Base-by-base conservation (phyloP, 805 yeast species). In the Pichia occidentalis region DNA sequence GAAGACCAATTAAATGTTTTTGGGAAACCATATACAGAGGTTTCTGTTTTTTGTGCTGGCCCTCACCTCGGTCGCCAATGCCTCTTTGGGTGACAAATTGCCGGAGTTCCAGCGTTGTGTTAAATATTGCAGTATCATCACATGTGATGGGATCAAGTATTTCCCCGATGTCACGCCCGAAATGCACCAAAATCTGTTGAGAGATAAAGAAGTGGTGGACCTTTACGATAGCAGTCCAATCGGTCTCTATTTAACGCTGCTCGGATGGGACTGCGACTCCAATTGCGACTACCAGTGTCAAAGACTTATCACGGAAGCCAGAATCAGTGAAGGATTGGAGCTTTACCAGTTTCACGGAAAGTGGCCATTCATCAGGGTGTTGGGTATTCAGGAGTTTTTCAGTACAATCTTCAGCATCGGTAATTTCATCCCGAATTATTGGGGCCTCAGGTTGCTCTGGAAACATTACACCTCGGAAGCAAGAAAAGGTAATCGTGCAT, bases 231-330 rank as follows among this genome's bases (percentile, higher is more conserved):
- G 45, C 13, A 36, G 55, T 43, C 71, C 75, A 2, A 54, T 76
- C 14, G 68, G 69, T 2, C 45, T 50, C 10, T 61, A 62, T 41
- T 58, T 76, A 43, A 53, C 55, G 32, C 45, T 74, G 2, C 52
- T 88, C 12, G 67, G 68, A 1, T 87, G 96, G 96, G 73, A 74
- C 40, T 85, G 95, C 54, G 60, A 60, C 2, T 71, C 78, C 21
- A 79, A 92, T 53, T 92, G 98, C 61, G 97, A 92, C 60, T 92
- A 92, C 59, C 82, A 78, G 49, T 92, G 98, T 57, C 97, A 92
- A 58, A 77, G 86, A 39, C 55, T 75, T 7, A 65, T 90, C 31
- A 87, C 95, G 0, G 51, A 53, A 2, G 63, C 71, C 26, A 65
- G 95, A 17, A 59, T 63, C 12, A 47, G 40, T 0, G 46, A 60